phyloP scores from a whole-genome alignment of 345 rosid genomes.

The Murraya paniculata region DNA sequence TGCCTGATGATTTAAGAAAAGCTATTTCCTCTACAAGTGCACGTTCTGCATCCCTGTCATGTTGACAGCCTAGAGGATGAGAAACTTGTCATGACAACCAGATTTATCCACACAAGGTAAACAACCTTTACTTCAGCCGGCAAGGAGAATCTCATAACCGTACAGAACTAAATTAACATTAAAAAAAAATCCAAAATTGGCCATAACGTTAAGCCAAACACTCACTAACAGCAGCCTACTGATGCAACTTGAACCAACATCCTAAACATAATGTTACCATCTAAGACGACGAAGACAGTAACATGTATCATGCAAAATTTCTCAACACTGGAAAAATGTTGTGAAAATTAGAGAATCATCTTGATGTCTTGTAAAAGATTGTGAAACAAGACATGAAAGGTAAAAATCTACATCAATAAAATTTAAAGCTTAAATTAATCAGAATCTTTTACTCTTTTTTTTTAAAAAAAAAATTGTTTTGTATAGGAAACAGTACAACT shows the following conservation, averaged over 20 bases:
- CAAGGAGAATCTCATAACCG: not conserved
- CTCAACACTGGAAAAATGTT: not conserved
- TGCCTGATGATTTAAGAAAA: slow-evolving; percentile 42
- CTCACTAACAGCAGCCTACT: not conserved
- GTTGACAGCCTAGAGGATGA: slow-evolving; percentile 5
- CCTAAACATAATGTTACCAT: not conserved
- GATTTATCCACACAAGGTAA: not conserved
- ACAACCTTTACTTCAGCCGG: not conserved
- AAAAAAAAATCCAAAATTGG: not conserved
- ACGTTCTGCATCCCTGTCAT: slow-evolving; percentile 61
- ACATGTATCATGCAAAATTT: no score
- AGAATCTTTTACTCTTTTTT: no score
- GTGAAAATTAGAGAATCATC: not conserved
- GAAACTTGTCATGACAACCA: slow-evolving; percentile 1
- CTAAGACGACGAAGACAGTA: not conserved
- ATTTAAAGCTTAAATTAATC: no score
- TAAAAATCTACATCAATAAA: not conserved
- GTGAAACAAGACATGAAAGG: not conserved
- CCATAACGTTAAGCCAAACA: not conserved
- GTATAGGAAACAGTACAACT: no score
- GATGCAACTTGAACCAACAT: not conserved
- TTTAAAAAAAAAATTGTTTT: no score
- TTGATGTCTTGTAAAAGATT: not conserved
- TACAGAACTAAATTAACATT: not conserved
- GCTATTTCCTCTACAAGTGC: slow-evolving; percentile 65